phyloP scores from a whole-genome alignment of 2,329 filamentous ascomycete species.

The Boeremia lycopersici region DNA sequence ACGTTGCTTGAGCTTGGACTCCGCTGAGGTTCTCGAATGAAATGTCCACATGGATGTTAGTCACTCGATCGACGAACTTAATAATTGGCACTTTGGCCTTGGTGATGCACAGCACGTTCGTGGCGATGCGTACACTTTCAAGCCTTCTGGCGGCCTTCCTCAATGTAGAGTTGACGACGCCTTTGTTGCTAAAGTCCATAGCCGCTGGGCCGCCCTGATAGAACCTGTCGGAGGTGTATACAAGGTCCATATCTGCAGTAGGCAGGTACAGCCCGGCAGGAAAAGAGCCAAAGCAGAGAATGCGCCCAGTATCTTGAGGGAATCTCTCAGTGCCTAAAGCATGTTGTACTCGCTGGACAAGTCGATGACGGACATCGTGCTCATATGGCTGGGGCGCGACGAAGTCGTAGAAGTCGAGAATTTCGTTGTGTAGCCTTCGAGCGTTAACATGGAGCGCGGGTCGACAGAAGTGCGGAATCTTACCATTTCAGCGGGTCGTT shows the following conservation, averaged over 20 bases:
- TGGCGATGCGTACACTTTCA: constrained; percentile 58
- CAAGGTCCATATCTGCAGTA: constrained; percentile 91
- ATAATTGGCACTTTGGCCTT: constrained; percentile 86
- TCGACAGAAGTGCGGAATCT: background rate
- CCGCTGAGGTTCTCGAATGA: constrained; percentile 94
- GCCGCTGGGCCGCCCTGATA: constrained; percentile 55
- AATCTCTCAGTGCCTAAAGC: constrained; percentile 55
- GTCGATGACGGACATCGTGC: constrained; percentile 71
- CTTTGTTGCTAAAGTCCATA: constrained; percentile 44
- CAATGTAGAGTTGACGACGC: constrained; percentile 60
- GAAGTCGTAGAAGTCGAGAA: constrained; percentile 86
- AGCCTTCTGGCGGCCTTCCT: constrained; percentile 69
- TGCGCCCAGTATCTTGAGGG: constrained; percentile 55
- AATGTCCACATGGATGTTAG: constrained; percentile 84
- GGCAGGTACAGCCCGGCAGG: constrained; percentile 78
- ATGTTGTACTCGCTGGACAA: constrained; percentile 71
- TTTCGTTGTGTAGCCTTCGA: constrained; percentile 81
- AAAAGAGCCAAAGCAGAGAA: constrained; percentile 90
- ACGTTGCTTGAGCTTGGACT: constrained; percentile 78
- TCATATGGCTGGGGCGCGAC: constrained; percentile 80
- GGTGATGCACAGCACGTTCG: constrained; percentile 68
- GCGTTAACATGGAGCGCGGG: background rate
- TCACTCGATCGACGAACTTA: constrained; percentile 82
- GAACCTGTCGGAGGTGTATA: constrained; percentile 72
- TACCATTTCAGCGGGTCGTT: constrained; percentile 60